Evolutionary conservation across 2,329 filamentous ascomycete species (phyloP), one percentile per base, ranked within the genome.

Genomic region (Trichoderma sp.): DNA sequence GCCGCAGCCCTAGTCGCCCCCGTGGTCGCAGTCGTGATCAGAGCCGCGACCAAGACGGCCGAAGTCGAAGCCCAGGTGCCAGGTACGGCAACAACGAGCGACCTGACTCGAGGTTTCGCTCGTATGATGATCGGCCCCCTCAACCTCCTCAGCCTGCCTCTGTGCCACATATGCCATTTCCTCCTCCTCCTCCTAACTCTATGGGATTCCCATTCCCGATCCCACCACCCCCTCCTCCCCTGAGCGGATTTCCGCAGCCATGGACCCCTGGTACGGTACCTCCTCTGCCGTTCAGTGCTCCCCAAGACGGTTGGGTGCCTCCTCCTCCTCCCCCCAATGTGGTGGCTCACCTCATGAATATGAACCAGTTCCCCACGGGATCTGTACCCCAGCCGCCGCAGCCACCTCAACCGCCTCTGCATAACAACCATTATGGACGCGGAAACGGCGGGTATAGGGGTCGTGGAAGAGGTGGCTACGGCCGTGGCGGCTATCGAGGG

Each of bases 221-320:
- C 26, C 75, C 68, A 15, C 71, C 62, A 1, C 61, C 71, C 7
- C 63, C 71, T 15, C 56, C 30, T 14, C 21, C 67, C 73, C 73
- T 73, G 8, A 76, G 61, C 57, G 67, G 74, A 15, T 75, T 73
- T 26, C 32, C 72, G 8, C 14, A n/a, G n/a, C 73, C 73, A 21
- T 66, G 63, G 63, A 18, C 43, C 8, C 47, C 73, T 28, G 77
- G 74, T n/a, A 77, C 81, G 4, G 82, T 81, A 3, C 81, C 81
- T 4, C 83, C 81, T 6, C 82, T 11, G 75, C 75, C 15, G 82
- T 82, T 6, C 84, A 26, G 53, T 39, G 26, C 18, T 14, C 65
- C 53, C 28, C 65, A 43, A 12, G 34, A 69, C 32, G 53, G 72
- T 6, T 73, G 74, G 7, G 58, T 36, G 14, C 58, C 58, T 62